Evolutionary conservation across 495 filamentous ascomycete species (phyloP).

Genomic region (Glarea lozoyensis): DNA sequence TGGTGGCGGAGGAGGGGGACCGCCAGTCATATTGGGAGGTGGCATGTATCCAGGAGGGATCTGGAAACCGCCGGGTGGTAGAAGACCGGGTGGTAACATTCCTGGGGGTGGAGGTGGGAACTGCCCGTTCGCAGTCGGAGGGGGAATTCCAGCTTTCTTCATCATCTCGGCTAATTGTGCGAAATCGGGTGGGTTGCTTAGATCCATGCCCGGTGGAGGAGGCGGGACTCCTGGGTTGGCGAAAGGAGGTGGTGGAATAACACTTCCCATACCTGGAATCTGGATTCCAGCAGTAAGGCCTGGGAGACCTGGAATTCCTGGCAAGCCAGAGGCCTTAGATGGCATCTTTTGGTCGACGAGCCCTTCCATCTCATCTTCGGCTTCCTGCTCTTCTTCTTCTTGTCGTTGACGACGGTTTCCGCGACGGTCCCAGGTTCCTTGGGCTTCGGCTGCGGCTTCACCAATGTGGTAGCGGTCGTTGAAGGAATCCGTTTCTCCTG

Average conservation of each 20-base stretch:
- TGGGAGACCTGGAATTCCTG: constrained; percentile 43
- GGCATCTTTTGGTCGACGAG: constrained; percentile 89
- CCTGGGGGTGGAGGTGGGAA: constrained; percentile 32
- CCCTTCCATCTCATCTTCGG: constrained; percentile 86
- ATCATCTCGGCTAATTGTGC: constrained; percentile 58
- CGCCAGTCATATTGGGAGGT: constrained; percentile 6
- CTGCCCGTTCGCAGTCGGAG: constrained; percentile 17
- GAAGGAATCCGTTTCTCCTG: constrained; percentile 74
- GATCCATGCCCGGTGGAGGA: constrained; percentile 41
- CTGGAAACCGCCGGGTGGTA: constrained; percentile 25
- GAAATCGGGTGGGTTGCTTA: constrained; percentile 55
- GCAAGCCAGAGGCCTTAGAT: constrained; percentile 35
- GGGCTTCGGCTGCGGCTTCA: constrained; percentile 83
- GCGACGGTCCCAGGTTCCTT: constrained; percentile 84
- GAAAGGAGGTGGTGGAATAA: constrained; percentile 24
- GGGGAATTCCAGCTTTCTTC: constrained; percentile 41
- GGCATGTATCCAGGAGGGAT: constrained; percentile 12
- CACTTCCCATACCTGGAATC: constrained; percentile 46
- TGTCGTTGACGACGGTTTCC: constrained; percentile 69
- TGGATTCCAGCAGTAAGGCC: constrained; percentile 20
- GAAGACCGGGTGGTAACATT: constrained; percentile 39
- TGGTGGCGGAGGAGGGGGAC: constrained; percentile 1
- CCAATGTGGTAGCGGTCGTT: constrained; percentile 93
- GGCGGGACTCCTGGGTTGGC: constrained; percentile 38
- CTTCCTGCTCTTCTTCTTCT: constrained; percentile 86